Base-by-base conservation (phyloP, 2,329 filamentous ascomycete species). In the Nannizziopsis arthrosporioides region DNA sequence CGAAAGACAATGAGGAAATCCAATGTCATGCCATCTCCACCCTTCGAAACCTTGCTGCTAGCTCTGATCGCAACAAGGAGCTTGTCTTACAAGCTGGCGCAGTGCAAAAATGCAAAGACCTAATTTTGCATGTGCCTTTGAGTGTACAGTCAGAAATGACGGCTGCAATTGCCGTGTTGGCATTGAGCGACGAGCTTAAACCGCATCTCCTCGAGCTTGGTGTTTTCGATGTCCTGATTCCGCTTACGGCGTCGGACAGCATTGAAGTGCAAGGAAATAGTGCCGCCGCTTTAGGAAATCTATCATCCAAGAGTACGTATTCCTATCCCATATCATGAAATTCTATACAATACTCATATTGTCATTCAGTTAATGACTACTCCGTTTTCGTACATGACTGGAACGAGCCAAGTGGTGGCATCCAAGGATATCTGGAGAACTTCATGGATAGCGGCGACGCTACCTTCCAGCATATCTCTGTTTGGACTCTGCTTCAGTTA, bases 131-230 rank as follows among this genome's bases (percentile, higher is more conserved):
- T 48, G 92, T 96, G 2, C 88, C 92, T 0, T 76, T 96, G 42
- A 90, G 85, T 35, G 92, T 98, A 2, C 92, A 98, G 64, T 95
- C 89, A 1, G 92, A 98, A 67, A 98, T 98, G 92, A 98, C 92
- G 3, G 92, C 92, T n/a, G 92, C 92, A 1, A 95, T 98, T 66
- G 92, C 92, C 34, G 92, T 98, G 11, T 75, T 98, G 54, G 92
- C 92, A 14, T 72, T 98, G 44, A 95, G 90, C 58, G 92, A 98
- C 59, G 92, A 98, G 54, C 76, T 98, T 50, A 98, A 98, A 69
- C 80, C 85, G 3, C 85, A 94, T 61, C 76, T 98, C 10, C 72
- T 98, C 47, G 89, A 86, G 52, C 76, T 96, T 1, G 92, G 90
- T 17, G 90, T 98, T 1, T 96, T 96, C 61, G 92, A 95, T 61